Conservation (phyloP, 2,329 filamentous ascomycete species). For the Lachnellula arida region DNA sequence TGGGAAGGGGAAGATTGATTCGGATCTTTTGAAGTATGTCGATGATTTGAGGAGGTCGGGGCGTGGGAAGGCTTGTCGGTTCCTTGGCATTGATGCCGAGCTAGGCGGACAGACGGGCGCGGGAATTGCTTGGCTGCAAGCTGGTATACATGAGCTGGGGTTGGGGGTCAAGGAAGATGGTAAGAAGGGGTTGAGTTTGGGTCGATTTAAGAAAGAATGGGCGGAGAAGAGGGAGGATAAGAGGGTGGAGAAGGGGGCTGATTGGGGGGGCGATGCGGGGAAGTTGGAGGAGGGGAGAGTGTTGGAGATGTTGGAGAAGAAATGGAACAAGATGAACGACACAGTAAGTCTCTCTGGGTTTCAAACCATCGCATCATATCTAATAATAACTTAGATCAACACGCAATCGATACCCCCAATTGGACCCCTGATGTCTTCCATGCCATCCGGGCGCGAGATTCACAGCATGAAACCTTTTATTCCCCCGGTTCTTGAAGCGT, state of each 20-base stretch:
- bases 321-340: constrained; percentile 92
- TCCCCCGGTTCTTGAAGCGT: constrained; percentile 59
- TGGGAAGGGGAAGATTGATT: constrained; percentile 50
- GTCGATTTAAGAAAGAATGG: constrained; percentile 68
- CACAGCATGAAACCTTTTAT: constrained; percentile 66
- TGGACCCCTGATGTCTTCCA: constrained; percentile 66
- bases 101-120: constrained; percentile 74
- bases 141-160: constrained; percentile 70
- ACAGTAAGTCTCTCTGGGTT: constrained; percentile 54
- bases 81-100: constrained; percentile 88
- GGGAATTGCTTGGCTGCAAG: constrained; percentile 81
- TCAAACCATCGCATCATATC: neutral
- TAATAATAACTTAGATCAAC: constrained; percentile 56
- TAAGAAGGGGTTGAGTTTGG: constrained; percentile 46
- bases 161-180: constrained; percentile 48
- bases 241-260: constrained; percentile 65
- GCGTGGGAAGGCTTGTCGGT: constrained; percentile 80
- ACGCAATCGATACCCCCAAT: constrained; percentile 71
- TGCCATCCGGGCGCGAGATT: constrained; percentile 87
- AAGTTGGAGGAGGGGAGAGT: constrained; percentile 79
- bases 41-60: constrained; percentile 71
- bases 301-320: constrained; percentile 78
- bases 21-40: constrained; percentile 66
- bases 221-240: constrained; percentile 74
- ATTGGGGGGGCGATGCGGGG: constrained; percentile 81